Base-by-base conservation (phyloP, 495 filamentous ascomycete genomes). In the Xylaria bambusicola region DNA sequence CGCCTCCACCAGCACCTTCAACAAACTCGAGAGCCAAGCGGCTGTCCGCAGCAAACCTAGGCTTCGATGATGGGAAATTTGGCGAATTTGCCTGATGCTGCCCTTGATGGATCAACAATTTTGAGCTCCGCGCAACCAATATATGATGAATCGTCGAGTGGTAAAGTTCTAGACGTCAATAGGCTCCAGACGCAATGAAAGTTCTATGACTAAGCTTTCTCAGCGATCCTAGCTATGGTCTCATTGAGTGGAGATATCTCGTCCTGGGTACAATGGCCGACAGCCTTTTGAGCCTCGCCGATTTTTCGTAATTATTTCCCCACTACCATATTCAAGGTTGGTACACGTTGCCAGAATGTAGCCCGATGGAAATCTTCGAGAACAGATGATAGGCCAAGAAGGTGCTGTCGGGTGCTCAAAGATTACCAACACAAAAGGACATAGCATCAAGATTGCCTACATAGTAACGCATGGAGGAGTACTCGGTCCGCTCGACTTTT, bases 41-140 rank as follows among this genome's bases (percentile, higher is more conserved):
- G 42, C 62, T 78, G 50, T 77, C 76, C 17, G 75, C 77, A 8
- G 77, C 82, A 57, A 76, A 84, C 45, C 41, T 86, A 51, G 85
- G 84, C 7, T 88, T 88, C 64, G 85, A 88, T 54, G 83, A 88
- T 65, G 85, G 85, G 40, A 80, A 85, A 58, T 87, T 86, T 77
- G 85, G 84, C 7, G 84, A 87, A 63, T 87, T 87, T 73, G 79
- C 80, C 49, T 82, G 62, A 72, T 20, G 15, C 33, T 38, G 9
- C n/a, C n/a, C 52, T 42, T 36, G 46, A 58, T 44, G 38, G 27
- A 41, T 56, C 42, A 45, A 5, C 33, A 15, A 41, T 50, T 41
- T 20, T 51, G 35, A 24, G 13, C 35, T 50, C 12, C 18, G 20
- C 33, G 6, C 45, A 13, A 47, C 17, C 21, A 23, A 26, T 20